Percentiles rank a stretch among this genome's conserved stretches.
These are phyloP conservation scores for Vitis hybrid DNA, from an alignment of 177 flowering plant species.

Conservation along the genomic window DNA sequence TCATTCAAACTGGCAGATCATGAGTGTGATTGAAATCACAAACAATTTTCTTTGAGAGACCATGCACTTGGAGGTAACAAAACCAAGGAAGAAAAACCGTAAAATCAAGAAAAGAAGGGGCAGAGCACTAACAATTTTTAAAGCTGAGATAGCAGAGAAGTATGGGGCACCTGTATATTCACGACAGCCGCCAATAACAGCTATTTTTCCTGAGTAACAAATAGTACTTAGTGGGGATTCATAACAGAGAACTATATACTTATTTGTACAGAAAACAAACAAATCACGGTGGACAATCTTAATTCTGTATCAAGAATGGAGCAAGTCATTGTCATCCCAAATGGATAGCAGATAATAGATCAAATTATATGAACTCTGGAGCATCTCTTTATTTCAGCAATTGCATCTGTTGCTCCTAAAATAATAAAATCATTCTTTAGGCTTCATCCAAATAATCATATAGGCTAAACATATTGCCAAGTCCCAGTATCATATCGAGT, in stretches of 20 bases:
- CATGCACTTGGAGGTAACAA: background rate
- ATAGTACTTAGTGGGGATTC: background rate
- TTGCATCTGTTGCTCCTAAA: background rate
- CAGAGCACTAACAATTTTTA: constrained; percentile 75
- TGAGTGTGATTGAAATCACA: background rate
- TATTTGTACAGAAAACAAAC: background rate
- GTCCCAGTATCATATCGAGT: background rate
- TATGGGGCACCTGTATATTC: constrained; percentile 99
- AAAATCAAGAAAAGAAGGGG: background rate
- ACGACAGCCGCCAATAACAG: constrained; percentile 95
- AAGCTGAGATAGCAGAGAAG: constrained; percentile 94
- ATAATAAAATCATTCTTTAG: background rate
- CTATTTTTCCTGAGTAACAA: constrained; percentile 73
- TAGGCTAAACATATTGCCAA: background rate
- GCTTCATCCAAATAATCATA: background rate
- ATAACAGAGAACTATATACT: background rate
- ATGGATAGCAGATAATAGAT: background rate
- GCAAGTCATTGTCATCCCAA: background rate
- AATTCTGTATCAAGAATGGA: background rate
- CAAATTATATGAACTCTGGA: background rate
- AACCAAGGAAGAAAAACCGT: background rate
- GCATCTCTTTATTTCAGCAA: background rate
- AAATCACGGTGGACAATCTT: too few species aligned
- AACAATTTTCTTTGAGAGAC: background rate
- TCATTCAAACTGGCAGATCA: background rate